Base-by-base conservation (phyloP, 805 yeast species). In the Schwanniomyces yamadae region DNA sequence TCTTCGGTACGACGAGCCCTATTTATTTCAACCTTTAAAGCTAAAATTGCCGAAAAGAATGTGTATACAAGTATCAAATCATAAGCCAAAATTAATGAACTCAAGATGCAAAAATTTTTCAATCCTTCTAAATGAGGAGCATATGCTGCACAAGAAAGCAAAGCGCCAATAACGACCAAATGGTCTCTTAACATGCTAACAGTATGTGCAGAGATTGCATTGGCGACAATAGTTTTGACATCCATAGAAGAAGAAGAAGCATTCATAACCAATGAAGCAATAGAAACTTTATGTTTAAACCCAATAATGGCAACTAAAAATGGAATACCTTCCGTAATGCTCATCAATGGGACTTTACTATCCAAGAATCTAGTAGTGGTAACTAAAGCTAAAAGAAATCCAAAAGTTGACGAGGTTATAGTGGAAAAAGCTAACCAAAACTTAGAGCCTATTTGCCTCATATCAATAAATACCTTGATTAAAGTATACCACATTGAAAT, bases 271-370 rank as follows among this genome's bases (percentile, higher is more conserved):
- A 77, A 74, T 14, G 74, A 64, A 1, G 96, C 83, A 44, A 89
- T 72, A 9, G 78, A 69, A 13, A 87, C 76, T 52, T 90, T 88
- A 57, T 86, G 84, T 56, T 87, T 89, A 63, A 91, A 91, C 2
- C 98, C 99, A 54, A 91, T 78, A 4, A 88, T 82, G 14, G 95
- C 88, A 15, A 91, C 95, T 53, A 91, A 74, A 61, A 91, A 91
- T 15, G 99, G 99, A 30, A 91, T 64, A 22, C 97, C 97, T 64
- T 91, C 97, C 39, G 89, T 77, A 46, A 91, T 69, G 37, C 86
- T 78, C 37, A 85, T 66, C 37, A 87, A 68, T 6, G 95, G 80
- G 21, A 91, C 81, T 33, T 74, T 75, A 30, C 77, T 64, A 23
- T 77, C 75, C 31, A 84, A 63, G 20, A 77, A 52, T 38, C 73